A percentile compares a stretch with the other conserved stretches of the same genome.
These are phyloP conservation scores for Ascochyta viciae-villosae DNA, from an alignment of 2,329 filamentous ascomycete species.

Conservation along the genomic window DNA sequence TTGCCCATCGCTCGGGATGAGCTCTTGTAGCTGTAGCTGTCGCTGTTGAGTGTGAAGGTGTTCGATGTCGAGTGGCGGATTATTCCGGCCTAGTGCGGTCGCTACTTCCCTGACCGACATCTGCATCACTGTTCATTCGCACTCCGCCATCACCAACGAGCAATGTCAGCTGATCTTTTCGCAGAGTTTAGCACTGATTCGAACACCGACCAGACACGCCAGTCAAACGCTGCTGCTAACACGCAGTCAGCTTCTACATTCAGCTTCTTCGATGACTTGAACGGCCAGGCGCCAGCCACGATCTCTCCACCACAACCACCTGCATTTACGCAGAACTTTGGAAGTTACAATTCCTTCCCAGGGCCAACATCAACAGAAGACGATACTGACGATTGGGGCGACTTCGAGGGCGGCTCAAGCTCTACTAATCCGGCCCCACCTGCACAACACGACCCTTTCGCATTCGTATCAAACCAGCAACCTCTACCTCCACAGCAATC, in stretches of 20 bases:
- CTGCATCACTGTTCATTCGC: slow-evolving; percentile 17
- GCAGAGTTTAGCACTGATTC: slow-evolving; percentile 40
- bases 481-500: slow-evolving; percentile 20
- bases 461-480: slow-evolving; percentile 19
- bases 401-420: slow-evolving; percentile 46
- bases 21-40: too few species aligned
- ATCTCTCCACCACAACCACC: slow-evolving; percentile 20
- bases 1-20: too few species aligned
- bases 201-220: slow-evolving; percentile 22
- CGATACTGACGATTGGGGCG: slow-evolving; percentile 51
- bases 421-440: slow-evolving; percentile 18
- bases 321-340: slow-evolving; percentile 16
- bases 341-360: background rate
- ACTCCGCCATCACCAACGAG: slow-evolving; percentile 3
- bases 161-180: slow-evolving; percentile 48
- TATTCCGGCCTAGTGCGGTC: slow-evolving; percentile 26
- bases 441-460: slow-evolving; percentile 29
- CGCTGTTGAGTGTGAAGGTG: background rate
- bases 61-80: slow-evolving; percentile 1
- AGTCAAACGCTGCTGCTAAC: background rate
- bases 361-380: slow-evolving; percentile 17
- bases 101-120: slow-evolving; percentile 21
- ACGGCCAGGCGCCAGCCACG: slow-evolving; percentile 20
- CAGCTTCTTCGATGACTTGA: slow-evolving; percentile 46
- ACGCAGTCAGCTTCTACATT: slow-evolving; percentile 32